Conservation (phyloP, 345 rosid species). For the Rhizophora apiculata region DNA sequence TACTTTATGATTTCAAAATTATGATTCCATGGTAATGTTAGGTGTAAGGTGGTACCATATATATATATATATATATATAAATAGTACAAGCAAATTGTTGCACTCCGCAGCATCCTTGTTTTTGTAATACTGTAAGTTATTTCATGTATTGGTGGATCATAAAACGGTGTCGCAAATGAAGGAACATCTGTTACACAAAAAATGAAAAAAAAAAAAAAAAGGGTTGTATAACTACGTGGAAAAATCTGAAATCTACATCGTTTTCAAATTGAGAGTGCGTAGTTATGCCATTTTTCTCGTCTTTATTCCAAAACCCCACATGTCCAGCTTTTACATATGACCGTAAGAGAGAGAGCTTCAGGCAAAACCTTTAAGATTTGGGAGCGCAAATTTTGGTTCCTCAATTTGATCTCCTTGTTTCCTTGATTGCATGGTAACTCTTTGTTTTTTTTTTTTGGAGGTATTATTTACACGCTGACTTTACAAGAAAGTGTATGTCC, state of each 20-base stretch:
- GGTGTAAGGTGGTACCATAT: too few relatives aligned
- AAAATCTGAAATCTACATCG: slow-evolving; percentile 2
- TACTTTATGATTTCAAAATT: too few relatives aligned
- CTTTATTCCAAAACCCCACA: slow-evolving; percentile 32
- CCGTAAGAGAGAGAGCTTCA: background rate
- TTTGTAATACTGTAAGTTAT: too few relatives aligned
- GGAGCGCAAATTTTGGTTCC: too few relatives aligned
- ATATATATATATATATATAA: too few relatives aligned
- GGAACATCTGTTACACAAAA: too few relatives aligned
- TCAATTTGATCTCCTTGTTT: slow-evolving; percentile 1
- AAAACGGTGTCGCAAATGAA: too few relatives aligned
- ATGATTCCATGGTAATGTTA: too few relatives aligned
- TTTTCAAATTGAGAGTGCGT: slow-evolving; percentile 6
- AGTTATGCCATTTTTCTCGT: slow-evolving; percentile 6
- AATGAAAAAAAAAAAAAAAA: background rate
- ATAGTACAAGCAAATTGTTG: too few relatives aligned
- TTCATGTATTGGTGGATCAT: too few relatives aligned
- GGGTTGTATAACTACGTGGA: background rate
- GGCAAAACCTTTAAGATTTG: background rate
- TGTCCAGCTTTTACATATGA: slow-evolving; percentile 16
- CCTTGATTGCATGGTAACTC: background rate
- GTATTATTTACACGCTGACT: background rate
- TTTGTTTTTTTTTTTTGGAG: too few relatives aligned
- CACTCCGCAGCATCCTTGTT: too few relatives aligned
- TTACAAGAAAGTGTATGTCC: background rate